Evolutionary conservation across 768 basidiomycete genomes (phyloP), one percentile per base, ranked within the genome.

Genomic region (Suillus americanus): DNA sequence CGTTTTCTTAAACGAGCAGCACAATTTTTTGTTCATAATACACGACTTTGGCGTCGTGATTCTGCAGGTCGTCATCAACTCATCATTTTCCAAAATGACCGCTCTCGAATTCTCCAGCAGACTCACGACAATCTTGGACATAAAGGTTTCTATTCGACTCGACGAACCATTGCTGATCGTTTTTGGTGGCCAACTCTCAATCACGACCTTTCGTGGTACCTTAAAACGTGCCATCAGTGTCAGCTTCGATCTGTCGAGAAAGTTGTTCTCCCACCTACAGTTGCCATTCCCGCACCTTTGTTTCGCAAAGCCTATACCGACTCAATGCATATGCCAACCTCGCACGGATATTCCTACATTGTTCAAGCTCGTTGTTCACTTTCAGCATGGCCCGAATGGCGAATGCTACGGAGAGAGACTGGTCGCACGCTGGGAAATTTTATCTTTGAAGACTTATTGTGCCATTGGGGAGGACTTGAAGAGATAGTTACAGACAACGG

Each of bases 321-420:
- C 66, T 75, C 77, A 0, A 82, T 84, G 80, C 68, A 73, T 57
- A 75, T 84, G 69, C 80, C 77, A 0, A 63, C 59, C 0, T 71
- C 78, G 0, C 69, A 70, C 2, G 73, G 79, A 0, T 80, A 65
- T 65, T 66, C 65, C 8, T 78, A 78, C 38, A 64, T 83, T 20
- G 65, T 83, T n/a, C n/a, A n/a, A n/a, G n/a, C n/a, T n/a, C n/a
- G n/a, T n/a, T n/a, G n/a, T n/a, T n/a, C n/a, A n/a, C n/a, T n/a
- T n/a, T n/a, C n/a, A n/a, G n/a, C n/a, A n/a, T n/a, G n/a, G n/a
- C n/a, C n/a, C n/a, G n/a, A n/a, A n/a, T n/a, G n/a, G n/a, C n/a
- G n/a, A n/a, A n/a, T n/a, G n/a, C n/a, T n/a, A n/a, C n/a, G n/a
- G n/a, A n/a, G n/a, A n/a, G n/a, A n/a, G n/a, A n/a, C n/a, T n/a